Evolutionary conservation across 345 rosid genomes (phyloP).

Genomic region (Eucalyptus camaldulensis): DNA sequence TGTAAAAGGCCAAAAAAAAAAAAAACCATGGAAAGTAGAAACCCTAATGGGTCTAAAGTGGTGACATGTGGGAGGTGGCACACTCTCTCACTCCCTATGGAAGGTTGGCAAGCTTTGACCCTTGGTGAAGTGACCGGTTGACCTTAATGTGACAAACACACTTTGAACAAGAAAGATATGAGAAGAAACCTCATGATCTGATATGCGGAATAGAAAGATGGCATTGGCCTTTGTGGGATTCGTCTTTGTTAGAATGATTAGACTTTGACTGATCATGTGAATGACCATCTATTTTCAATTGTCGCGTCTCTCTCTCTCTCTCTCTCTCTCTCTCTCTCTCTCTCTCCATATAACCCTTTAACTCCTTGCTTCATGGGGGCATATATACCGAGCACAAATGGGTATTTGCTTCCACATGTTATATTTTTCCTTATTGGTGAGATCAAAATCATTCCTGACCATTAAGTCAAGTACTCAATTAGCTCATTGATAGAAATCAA

Average conservation of each 20-base stretch:
- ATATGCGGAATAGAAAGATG: background rate
- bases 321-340: background rate
- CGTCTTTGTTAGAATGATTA: background rate
- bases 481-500: background rate
- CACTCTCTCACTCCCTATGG: background rate
- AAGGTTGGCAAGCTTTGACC: slow-evolving; percentile 40
- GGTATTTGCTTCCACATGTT: background rate
- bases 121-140: background rate
- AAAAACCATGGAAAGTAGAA: background rate
- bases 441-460: background rate
- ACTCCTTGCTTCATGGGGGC: background rate
- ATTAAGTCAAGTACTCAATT: background rate
- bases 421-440: background rate
- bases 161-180: background rate
- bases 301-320: background rate
- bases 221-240: background rate
- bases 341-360: background rate
- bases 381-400: background rate
- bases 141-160: background rate
- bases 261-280: background rate
- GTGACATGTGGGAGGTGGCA: background rate
- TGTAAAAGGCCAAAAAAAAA: background rate
- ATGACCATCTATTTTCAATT: background rate
- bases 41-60: background rate
- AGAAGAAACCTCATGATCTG: background rate